Base-by-base conservation (phyloP, 2,329 filamentous ascomycete genomes). In the Grosmannia clavigera region DNA sequence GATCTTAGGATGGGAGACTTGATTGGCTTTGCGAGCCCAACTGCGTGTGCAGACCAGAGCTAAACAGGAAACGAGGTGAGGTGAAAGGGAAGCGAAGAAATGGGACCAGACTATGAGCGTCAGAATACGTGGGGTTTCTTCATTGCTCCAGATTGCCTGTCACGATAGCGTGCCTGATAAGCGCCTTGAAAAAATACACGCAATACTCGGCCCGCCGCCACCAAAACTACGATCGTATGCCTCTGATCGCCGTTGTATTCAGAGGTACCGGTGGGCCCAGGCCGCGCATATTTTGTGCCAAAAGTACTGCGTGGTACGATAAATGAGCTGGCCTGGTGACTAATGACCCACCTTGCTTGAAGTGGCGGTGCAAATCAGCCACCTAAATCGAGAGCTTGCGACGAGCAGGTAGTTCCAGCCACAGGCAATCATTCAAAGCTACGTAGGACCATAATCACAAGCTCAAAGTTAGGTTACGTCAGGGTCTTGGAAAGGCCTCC, bases 91-190 rank as follows among this genome's bases (percentile, higher is more conserved):
- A 55, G 43, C 43, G 43, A 46, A 46, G 43, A 46, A 46, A 46
- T 46, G 43, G 43, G 43, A 46, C 43, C 19, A 46, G 43, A 46
- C n/a, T 19, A 29, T 58, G 58, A 25, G 58, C 56, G 27, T 52
- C 43, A 53, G 57, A 29, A 53, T 63, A 64, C 63, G 63, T 64
- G 63, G 63, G 63, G 63, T 59, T 40, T 52, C 38, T 27, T 53
- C 51, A 61, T 58, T 60, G 60, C 58, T 63, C 58, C 25, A 46
- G 43, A 52, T 29, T 6, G 19, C 16, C 2, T 12, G 29, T 57
- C 57, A 43, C 55, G 55, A 57, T 50, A 57, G 29, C 52, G 19
- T 25, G 55, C 40, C 3, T 25, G 25, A 50, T 46, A 43, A 40
- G 54, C 53, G 52, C 31, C 53, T 31, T 33, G 43, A 16, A 22